Evolutionary conservation across 352 stramenopile genomes (phyloP), one percentile per base, ranked within the genome.

Genomic region (Globisporangium cylindrosporum): DNA sequence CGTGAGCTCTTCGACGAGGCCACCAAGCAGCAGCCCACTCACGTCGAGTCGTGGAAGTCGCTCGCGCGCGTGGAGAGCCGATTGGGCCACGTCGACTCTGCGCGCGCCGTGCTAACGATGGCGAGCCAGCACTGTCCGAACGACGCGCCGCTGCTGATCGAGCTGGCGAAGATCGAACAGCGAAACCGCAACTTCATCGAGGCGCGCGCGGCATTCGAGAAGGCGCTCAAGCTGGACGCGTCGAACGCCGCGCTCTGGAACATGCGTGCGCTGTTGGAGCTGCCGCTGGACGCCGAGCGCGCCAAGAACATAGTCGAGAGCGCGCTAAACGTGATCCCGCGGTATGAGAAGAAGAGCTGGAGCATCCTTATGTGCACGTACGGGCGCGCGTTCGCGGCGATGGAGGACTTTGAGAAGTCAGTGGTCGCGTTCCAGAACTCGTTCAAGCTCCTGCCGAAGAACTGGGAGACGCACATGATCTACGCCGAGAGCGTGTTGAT

Each of bases 361-460:
- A 86, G 80, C 68, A 91, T 96, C 69, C 67, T 96, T 18, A 81
- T 94, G 77, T 96, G 88, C 73, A 94, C 88, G 49, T 93, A 94
- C 59, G 88, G 85, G 0, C 86, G 88, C 38, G 78, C 75, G 59
- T 92, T 91, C 63, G 85, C 85, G 59, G 81, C 76, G 20, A 61
- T 91, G 60, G 81, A 76, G 10, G 86, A 94, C 67, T 90, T 77
- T 36, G 75, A 94, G 25, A 84, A 93, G 62, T 81, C 86, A 3
- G 85, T 93, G n/a, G 76, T 73, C 22, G 86, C 88, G 15, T 96
- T 94, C 71, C 77, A 93, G 67, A 79, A 83, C 7, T 93, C 88
- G 56, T 94, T 96, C 68, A 89, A 91, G 67, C 73, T 93, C 15
- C 64, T 76, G 60, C 77, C 82, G 20, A 91, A 88, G 71, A 96